Evolutionary conservation across 495 filamentous ascomycete genomes (phyloP).

Genomic region (Saxispiralis lemnorum): DNA sequence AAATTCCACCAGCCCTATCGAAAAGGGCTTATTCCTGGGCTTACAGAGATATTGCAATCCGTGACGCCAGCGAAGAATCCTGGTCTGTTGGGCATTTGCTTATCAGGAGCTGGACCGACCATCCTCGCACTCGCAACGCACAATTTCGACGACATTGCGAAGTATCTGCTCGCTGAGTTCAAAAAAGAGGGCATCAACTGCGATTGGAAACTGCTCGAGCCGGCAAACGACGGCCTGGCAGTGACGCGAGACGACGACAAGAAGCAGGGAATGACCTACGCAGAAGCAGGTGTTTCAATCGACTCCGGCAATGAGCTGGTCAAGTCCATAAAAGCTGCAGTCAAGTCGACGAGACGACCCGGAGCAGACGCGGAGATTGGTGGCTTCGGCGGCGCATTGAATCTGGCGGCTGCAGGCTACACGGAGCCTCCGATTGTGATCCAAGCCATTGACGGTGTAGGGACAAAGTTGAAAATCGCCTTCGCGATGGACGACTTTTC

Average conservation of each 20-base stretch:
- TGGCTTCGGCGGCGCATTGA: constrained; percentile 82
- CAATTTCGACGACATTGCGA: constrained; percentile 70
- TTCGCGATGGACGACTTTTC: constrained; percentile 74
- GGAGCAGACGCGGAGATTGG: constrained; percentile 84
- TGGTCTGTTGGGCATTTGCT: constrained; percentile 77
- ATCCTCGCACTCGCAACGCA: constrained; percentile 80
- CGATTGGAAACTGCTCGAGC: constrained; percentile 72
- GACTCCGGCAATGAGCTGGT: constrained; percentile 83
- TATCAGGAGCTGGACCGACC: constrained; percentile 85
- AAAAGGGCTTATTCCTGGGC: constrained; percentile 68
- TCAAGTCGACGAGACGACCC: constrained; percentile 58
- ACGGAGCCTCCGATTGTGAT: constrained; percentile 58
- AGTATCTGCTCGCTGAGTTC: constrained; percentile 31
- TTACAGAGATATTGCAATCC: constrained; percentile 73
- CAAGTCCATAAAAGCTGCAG: constrained; percentile 67
- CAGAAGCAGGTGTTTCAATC: constrained; percentile 80
- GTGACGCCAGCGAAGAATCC: constrained; percentile 72
- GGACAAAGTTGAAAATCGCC: constrained; percentile 90
- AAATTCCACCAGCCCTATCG: constrained; percentile 92
- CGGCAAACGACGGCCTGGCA: constrained; percentile 64
- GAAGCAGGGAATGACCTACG: constrained; percentile 59
- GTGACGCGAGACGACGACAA: constrained; percentile 25
- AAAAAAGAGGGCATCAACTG: constrained; percentile 54
- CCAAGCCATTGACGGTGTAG: constrained; percentile 85
- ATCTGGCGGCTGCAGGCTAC: constrained; percentile 62